phyloP scores from a whole-genome alignment of 2,329 filamentous ascomycete genomes.

The Ceratocystis ficicola region DNA sequence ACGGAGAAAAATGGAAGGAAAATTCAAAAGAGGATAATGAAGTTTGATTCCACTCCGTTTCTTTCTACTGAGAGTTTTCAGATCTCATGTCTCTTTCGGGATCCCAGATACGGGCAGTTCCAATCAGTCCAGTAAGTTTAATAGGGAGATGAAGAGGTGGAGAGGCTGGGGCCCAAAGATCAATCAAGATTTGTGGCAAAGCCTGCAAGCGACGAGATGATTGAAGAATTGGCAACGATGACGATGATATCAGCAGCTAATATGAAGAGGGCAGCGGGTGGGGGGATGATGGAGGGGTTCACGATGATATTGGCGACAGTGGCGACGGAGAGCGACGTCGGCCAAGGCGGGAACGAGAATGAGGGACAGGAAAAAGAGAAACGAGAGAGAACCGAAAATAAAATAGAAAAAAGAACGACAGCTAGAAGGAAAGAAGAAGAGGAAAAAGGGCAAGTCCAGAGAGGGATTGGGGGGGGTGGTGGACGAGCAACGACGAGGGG shows the following conservation, averaged over 20 bases:
- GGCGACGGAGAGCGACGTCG: background rate
- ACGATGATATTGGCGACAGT: background rate
- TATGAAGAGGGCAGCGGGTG: background rate
- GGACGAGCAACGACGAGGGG: constrained; percentile 34
- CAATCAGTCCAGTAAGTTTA: constrained; percentile 14
- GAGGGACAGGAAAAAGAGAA: constrained; percentile 12
- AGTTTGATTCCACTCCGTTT: constrained; percentile 20
- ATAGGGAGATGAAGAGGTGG: constrained; percentile 7
- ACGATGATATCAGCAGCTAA: background rate
- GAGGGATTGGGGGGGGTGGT: constrained; percentile 1
- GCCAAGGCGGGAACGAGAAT: constrained; percentile 4
- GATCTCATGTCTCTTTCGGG: constrained; percentile 21
- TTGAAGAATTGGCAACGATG: background rate
- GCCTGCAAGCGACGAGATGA: background rate
- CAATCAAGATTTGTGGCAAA: constrained; percentile 16
- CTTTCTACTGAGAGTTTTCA: constrained; percentile 17
- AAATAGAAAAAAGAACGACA: constrained; percentile 1
- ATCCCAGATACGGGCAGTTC: constrained; percentile 15
- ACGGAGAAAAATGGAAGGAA: constrained; percentile 11
- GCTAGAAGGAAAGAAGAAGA: constrained; percentile 2
- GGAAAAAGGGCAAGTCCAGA: constrained; percentile 5
- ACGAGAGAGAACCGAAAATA: constrained; percentile 12
- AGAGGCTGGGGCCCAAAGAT: background rate
- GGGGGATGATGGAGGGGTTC: background rate
- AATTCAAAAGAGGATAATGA: constrained; percentile 16